Evolutionary conservation across 768 basidiomycete genomes (phyloP), one percentile per base, ranked within the genome.

Genomic region (Neoboletus subvelutipes): DNA sequence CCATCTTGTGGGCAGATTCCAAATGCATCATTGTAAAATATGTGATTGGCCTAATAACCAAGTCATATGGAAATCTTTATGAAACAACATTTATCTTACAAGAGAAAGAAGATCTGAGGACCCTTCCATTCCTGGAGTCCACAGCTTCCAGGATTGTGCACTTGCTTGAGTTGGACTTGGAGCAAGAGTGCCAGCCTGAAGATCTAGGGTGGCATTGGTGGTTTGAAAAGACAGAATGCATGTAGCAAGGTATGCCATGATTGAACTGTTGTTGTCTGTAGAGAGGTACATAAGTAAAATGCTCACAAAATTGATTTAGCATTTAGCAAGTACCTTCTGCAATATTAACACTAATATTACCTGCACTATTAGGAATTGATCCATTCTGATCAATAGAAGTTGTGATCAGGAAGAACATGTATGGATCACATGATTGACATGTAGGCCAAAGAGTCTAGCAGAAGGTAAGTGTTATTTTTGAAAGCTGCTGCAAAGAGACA

Each of bases 341-440:
- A 43, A 46, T 26, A 1, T 49, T 42, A 12, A 54, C 24, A 45
- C 18, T 46, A 3, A 50, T 8, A 24, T 22, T 7, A 4, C 10
- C 22, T 6, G 28, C 17, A n/a, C 13, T 50, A 0, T 40, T 22
- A 6, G 2, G 0, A 41, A 45, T 10, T 42, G 57, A 52, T 17
- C 3, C 18, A 26, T 65, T 45, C 10, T 56, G 11, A 12, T 59
- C 34, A 28, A 63, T 3, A 36, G 17, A 28, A 9, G 64, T 57
- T 36, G 64, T 62, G 1, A 56, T 45, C 1, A 62, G 31, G 24
- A 65, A 64, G 3, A 55, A 58, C 0, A 63, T 26, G 10, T 52
- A 55, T 20, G 41, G 22, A 24, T 28, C 28, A 28, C 28, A 28
- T 28, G 28, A 28, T 28, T 28, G 28, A 28, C 28, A 28, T 28